Base-by-base conservation (phyloP, 805 yeast species). In the Schwanniomyces pseudopolymorphus region DNA sequence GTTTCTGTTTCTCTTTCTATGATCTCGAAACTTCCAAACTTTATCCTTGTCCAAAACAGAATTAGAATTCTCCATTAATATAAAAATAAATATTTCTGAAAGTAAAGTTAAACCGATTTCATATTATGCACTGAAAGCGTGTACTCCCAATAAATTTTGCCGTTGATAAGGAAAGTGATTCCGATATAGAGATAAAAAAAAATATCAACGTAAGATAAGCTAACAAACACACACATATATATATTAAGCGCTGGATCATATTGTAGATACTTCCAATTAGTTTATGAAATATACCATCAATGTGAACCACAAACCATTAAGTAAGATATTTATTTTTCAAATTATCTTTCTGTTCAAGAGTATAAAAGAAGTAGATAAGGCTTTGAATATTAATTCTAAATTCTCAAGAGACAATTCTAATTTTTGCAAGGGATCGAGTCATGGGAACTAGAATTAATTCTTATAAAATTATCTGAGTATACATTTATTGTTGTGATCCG, bases 181-280 rank as follows among this genome's bases (percentile, higher is more conserved):
- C n/a, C n/a, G n/a, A n/a, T n/a, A n/a, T n/a, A n/a, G 79, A 83
- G 83, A 69, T 69, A 3, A 63, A 65, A 40, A 52, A 62, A 45
- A 60, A 74, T 54, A 77, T 79, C 45, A 45, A 46, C 55, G 81
- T 81, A 16, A 82, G 81, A 25, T 72, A 78, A 54, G 62, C 72
- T 0, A 61, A 60, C 11, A 57, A 59, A 33, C 63, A 79, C 26
- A 69, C 80, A 0, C n/a, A 58, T 75, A 26, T 67, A 72, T 31
- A 83, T 83, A 5, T 63, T 76, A 37, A 66, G 75, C 28, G 79
- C 81, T 4, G 83, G 83, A 5, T 41, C 44, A 7, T 65, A 69
- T 44, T 67, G 74, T 5, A 63, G 74, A 2, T 68, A 69, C 41
- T 70, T 66, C 51, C 78, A 74, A 52, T 44, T 72, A 25, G 70